These are phyloP conservation scores for Cercospora janseana DNA, from an alignment of 2,329 filamentous ascomycete species.

Conservation along the genomic window DNA sequence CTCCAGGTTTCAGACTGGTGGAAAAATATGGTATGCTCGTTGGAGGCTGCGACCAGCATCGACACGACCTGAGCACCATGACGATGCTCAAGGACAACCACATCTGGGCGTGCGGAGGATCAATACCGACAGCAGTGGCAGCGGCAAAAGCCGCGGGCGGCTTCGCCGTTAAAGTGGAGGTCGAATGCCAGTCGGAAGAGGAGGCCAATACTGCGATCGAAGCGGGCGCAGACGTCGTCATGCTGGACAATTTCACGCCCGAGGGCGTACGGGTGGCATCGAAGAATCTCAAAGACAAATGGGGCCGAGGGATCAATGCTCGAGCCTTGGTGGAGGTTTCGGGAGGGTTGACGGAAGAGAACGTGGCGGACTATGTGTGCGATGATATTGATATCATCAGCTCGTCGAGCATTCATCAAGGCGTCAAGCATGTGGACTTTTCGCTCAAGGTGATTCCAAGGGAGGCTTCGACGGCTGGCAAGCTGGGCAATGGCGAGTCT, in stretches of 20 bases:
- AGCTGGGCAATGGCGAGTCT: constrained; percentile 28
- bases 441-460: constrained; percentile 78
- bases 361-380: constrained; percentile 76
- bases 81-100: constrained; percentile 99
- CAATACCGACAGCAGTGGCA: constrained; percentile 79
- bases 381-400: constrained; percentile 91
- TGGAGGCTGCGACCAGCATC: constrained; percentile 85
- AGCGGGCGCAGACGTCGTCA: constrained; percentile 90
- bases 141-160: constrained; percentile 82
- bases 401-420: constrained; percentile 95
- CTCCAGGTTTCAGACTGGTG: constrained; percentile 88
- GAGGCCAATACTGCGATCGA: constrained; percentile 89
- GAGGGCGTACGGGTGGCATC: constrained; percentile 75
- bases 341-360: constrained; percentile 80
- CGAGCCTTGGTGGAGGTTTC: constrained; percentile 81
- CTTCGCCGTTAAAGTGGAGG: constrained; percentile 91
- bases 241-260: constrained; percentile 92
- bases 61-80: constrained; percentile 86
- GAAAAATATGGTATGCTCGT: constrained; percentile 98
- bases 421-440: constrained; percentile 90
- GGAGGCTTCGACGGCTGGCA: constrained; percentile 26
- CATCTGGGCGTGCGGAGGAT: constrained; percentile 79
- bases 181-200: constrained; percentile 83
- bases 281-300: constrained; percentile 71
- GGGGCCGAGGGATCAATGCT: constrained; percentile 62